phyloP scores from a whole-genome alignment of 352 stramenopile species.

The Aphanomyces stellatus region DNA sequence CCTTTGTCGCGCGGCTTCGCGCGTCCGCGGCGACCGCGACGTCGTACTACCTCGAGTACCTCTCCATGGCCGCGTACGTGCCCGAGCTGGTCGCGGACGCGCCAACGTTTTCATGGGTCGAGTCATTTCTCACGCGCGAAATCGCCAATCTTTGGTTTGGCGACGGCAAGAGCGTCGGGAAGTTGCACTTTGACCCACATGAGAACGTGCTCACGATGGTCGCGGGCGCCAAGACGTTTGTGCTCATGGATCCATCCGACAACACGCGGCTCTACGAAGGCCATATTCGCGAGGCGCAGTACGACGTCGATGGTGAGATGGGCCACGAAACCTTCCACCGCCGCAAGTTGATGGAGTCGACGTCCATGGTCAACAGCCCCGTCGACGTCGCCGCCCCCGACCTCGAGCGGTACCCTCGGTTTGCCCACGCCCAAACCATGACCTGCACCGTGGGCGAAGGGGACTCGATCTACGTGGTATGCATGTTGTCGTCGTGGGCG shows the following conservation, averaged over 20 bases:
- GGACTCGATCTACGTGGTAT: slow-evolving; percentile 6
- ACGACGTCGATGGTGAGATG: not conserved
- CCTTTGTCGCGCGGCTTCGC: slow-evolving; percentile 6
- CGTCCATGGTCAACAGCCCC: slow-evolving; percentile 25
- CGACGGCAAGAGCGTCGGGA: slow-evolving; percentile 24
- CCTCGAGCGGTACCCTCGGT: slow-evolving; percentile 3
- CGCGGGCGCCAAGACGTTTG: slow-evolving; percentile 22
- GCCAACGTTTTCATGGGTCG: slow-evolving; percentile 5
- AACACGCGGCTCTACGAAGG: slow-evolving; percentile 23
- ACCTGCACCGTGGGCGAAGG: not conserved
- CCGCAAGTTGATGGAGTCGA: slow-evolving; percentile 16
- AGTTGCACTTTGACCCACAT: slow-evolving; percentile 26
- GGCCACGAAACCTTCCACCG: not conserved
- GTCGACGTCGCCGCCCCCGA: slow-evolving; percentile 17
- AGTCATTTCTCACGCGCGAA: slow-evolving; percentile 6
- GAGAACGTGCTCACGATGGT: slow-evolving; percentile 28
- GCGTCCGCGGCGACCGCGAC: not conserved
- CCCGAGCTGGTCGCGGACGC: slow-evolving; percentile 8
- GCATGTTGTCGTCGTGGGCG: not conserved
- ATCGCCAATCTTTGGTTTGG: slow-evolving; percentile 25
- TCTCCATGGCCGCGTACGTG: slow-evolving; percentile 14
- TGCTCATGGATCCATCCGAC: slow-evolving; percentile 21
- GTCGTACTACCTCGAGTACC: slow-evolving; percentile 22
- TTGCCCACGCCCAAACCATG: not conserved
- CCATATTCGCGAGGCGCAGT: slow-evolving; percentile 22